These are phyloP conservation scores for Apiotrichum domesticum DNA, from an alignment of 1,284 basidiomycete species.

Conservation along the genomic window DNA sequence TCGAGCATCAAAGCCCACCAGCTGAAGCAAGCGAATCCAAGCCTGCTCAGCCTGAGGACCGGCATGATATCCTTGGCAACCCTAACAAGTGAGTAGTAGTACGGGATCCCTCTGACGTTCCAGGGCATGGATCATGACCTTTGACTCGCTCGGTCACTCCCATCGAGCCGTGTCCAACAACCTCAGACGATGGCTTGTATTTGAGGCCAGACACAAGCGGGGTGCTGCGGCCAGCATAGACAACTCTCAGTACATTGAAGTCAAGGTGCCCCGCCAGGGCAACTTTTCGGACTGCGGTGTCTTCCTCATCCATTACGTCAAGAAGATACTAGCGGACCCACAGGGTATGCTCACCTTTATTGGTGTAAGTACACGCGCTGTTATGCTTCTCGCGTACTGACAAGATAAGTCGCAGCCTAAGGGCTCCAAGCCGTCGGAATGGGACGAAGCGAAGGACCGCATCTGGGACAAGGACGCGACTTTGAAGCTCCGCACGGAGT, in stretches of 20 bases:
- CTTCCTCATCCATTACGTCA: slow-evolving; percentile 47
- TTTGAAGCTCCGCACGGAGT: slow-evolving; percentile 13
- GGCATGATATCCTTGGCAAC: slow-evolving; percentile 13
- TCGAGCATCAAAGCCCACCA: not conserved
- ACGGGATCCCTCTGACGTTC: not conserved
- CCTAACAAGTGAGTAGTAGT: slow-evolving; percentile 18
- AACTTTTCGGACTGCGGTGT: slow-evolving; percentile 54
- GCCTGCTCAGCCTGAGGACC: slow-evolving; percentile 1
- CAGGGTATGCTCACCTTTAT: slow-evolving; percentile 32
- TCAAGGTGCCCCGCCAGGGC: slow-evolving; percentile 46
- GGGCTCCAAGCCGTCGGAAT: not conserved
- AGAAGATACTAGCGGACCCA: slow-evolving; percentile 35
- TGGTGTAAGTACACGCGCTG: slow-evolving; percentile 25
- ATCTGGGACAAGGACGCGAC: slow-evolving; percentile 18
- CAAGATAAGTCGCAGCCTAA: slow-evolving; percentile 21
- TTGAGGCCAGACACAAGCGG: slow-evolving; percentile 76
- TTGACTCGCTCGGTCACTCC: slow-evolving; percentile 74
- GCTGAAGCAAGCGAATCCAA: not conserved
- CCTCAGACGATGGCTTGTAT: slow-evolving; percentile 63
- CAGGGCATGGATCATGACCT: slow-evolving; percentile 71
- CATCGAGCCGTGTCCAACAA: slow-evolving; percentile 62
- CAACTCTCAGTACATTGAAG: slow-evolving; percentile 37
- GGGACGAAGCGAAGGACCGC: slow-evolving; percentile 3
- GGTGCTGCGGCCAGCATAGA: slow-evolving; percentile 46
- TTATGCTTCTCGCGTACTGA: not conserved